These are phyloP conservation scores for Colletotrichum eremochloae DNA, from an alignment of 2,329 filamentous ascomycete genomes.

Conservation along the genomic window DNA sequence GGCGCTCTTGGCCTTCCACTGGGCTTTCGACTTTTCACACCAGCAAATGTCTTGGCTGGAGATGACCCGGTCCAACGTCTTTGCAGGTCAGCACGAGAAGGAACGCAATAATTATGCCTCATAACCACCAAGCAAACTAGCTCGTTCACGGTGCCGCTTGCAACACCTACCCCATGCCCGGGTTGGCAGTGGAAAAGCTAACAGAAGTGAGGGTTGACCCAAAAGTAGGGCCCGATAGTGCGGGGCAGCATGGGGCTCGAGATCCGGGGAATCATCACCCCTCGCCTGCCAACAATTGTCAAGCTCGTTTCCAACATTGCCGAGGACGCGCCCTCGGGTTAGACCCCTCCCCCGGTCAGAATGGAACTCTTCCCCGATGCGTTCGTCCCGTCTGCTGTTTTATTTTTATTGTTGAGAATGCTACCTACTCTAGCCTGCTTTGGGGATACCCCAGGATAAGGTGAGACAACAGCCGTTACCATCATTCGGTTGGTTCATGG, in stretches of 20 bases:
- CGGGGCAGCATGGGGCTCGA: conserved; percentile 8
- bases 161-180: neutral
- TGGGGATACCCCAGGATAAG: neutral
- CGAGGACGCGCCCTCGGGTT: conserved; percentile 20
- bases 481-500: neutral
- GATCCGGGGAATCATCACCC: conserved; percentile 36
- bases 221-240: conserved; percentile 11
- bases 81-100: neutral
- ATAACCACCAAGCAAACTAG: neutral
- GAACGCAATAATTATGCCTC: conserved; percentile 22
- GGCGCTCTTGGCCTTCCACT: conserved; percentile 38
- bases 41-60: conserved; percentile 14
- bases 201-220: neutral
- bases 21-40: conserved; percentile 6
- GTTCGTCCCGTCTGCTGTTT: conserved; percentile 9
- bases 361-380: neutral
- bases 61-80: conserved; percentile 1
- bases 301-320: conserved; percentile 17
- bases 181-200: neutral
- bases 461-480: conserved; percentile 17
- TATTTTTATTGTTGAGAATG: neutral
- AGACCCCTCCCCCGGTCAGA: neutral
- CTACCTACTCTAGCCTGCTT: conserved; percentile 7
- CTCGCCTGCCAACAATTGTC: conserved; percentile 26
- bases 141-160: neutral